Evolutionary conservation across 2,329 filamentous ascomycete species (phyloP), one percentile per base, ranked within the genome.

Genomic region (Penicillium sp.): DNA sequence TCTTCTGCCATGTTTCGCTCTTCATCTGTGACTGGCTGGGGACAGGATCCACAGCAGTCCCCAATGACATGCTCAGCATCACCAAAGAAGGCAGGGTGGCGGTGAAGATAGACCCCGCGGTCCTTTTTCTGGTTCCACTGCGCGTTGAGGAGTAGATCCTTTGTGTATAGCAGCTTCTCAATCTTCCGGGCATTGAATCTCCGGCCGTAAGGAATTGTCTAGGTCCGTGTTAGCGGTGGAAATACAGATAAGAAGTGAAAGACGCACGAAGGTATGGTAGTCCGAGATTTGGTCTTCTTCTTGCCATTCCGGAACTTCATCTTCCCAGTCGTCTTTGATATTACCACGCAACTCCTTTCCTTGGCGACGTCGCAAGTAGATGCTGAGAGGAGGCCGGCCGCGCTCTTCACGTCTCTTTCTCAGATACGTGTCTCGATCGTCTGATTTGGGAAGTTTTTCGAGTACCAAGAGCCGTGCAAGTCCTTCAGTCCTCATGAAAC

Each of bases 1-100:
- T 89, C 86, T 66, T 89, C 84, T 0, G 87, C 85, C 2, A 90
- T 74, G 60, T 91, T 86, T 35, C 87, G 81, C 65, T 96, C 92
- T 65, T 93, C 88, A 0, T 85, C 79, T 0, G 89, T 93, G 4
- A 80, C 73, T 0, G 91, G 85, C 47, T 83, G 75, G 0, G 92
- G 92, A 64, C 92, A 96, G 64, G 79, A 87, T 11, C 90, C 91
- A 70, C 92, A 96, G 73, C 92, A 96, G 70, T 96, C 92, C 33
- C 86, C 79, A 55, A 94, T 84, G 7, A 95, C 84, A 74, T 95
- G 89, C 56, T 88, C 80, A 5, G 89, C 86, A 33, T 86, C 83
- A 0, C 92, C 91, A 67, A 96, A 94, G 73, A 96, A 96, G 13
- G 89, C 90, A 3, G 92, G 91, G 68, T 96, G 92, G 2, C 92